Base-by-base conservation (phyloP, 176 grass and related monocot species). In the Rhynchospora breviuscula region DNA sequence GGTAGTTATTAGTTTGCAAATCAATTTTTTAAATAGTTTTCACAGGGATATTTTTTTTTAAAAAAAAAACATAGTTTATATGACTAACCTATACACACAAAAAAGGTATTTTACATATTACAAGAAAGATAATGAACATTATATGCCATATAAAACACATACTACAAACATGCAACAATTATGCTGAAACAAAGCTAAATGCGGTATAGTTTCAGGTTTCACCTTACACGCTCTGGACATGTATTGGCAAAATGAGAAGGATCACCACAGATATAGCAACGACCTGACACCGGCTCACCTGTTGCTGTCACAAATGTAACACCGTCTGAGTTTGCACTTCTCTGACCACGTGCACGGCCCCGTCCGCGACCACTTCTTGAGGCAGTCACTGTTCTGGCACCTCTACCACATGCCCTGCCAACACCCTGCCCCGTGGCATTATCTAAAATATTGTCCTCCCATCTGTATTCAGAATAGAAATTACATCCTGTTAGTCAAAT, bases 161-260 rank as follows among this genome's bases (percentile, higher is more conserved):
- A 84, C 66, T 12, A 72, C n/a, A 57, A 59, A 84, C 3, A 35
- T 84, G 57, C n/a, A 18, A 67, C 21, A 76, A 66, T 53, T n/a
- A 52, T 48, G 25, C 23, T 31, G 14, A 6, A 14, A 46, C 19
- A 9, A 43, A 58, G n/a, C 23, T 12, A 33, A 79, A 85, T 71
- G 26, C 63, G 6, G 53, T 45, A 68, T 13, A 3, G n/a, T 60
- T 84, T 77, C 47, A 79, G 81, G 46, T 66, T 58, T 89, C 81
- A 93, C 83, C 87, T 68, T 75, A 84, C 82, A n/a, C 89, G 83
- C 79, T 91, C 89, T 0, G 93, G 93, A 87, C 96, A 99, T 21
- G 66, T 85, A 59, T 92, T 99, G 52, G 91, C 96, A 58, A 93
- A 99, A 87, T 99, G 93, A 15, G 93, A 88, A 74, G 93, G 93